Evolutionary conservation across 2,329 filamentous ascomycete genomes (phyloP).

Genomic region (Penicillium sclerotiorum): DNA sequence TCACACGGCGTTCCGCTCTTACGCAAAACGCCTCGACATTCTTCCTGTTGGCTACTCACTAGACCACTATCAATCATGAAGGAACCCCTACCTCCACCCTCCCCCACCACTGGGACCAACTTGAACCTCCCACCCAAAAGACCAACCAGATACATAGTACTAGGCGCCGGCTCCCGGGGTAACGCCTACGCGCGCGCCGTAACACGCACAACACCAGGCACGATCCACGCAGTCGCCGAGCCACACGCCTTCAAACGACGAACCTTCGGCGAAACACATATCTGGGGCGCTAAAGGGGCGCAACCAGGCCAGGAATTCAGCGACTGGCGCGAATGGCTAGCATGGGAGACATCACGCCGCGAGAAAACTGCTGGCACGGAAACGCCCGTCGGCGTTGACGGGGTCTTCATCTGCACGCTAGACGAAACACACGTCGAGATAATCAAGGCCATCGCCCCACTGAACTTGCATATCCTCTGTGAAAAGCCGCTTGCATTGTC

Average conservation of each 20-base stretch:
- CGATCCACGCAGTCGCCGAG: slow-evolving; percentile 79
- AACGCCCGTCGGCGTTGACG: slow-evolving; percentile 58
- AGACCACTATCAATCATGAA: slow-evolving; percentile 21
- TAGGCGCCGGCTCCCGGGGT: slow-evolving; percentile 81
- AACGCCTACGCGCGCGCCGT: slow-evolving; percentile 72
- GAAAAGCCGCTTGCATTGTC: slow-evolving; percentile 91
- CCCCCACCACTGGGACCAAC: background rate
- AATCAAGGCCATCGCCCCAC: slow-evolving; percentile 69
- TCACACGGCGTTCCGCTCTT: no score
- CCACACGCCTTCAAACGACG: slow-evolving; percentile 75
- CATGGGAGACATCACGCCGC: slow-evolving; percentile 68
- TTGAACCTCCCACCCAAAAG: no score
- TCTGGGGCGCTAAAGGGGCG: slow-evolving; percentile 62
- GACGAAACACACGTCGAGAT: slow-evolving; percentile 89
- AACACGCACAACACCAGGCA: slow-evolving; percentile 63
- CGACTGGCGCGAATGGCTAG: slow-evolving; percentile 75
- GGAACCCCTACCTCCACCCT: slow-evolving; percentile 15
- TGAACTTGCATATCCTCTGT: slow-evolving; percentile 80
- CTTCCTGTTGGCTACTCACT: no score
- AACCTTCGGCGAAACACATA: slow-evolving; percentile 69
- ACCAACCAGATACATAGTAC: slow-evolving; percentile 68
- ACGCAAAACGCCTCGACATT: no score
- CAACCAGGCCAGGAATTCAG: slow-evolving; percentile 68
- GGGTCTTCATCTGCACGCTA: slow-evolving; percentile 72
- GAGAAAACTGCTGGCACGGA: slow-evolving; percentile 45